A percentile compares a stretch with the other conserved stretches of the same genome.
These are phyloP conservation scores for Diaporthe sp. DNA, from an alignment of 2,329 filamentous ascomycete genomes.

Conservation along the genomic window DNA sequence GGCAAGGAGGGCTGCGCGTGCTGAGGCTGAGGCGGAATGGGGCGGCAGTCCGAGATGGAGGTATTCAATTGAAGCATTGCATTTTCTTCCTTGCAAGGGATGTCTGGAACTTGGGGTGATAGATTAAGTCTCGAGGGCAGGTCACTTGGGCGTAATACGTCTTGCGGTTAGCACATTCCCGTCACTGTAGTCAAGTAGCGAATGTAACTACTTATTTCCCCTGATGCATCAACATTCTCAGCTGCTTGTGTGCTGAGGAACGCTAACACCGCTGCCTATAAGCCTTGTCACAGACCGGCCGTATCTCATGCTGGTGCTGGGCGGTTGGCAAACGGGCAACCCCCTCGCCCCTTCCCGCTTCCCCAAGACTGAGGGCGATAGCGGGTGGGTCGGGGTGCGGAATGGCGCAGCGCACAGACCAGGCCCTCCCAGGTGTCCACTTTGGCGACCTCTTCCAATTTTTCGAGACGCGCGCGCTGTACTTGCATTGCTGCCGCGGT, in stretches of 20 bases:
- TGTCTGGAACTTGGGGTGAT: constrained; percentile 8
- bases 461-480: constrained; percentile 26
- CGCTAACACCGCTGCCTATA: neutral
- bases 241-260: neutral
- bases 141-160: constrained; percentile 41
- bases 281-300: neutral
- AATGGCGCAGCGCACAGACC: constrained; percentile 21
- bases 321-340: neutral
- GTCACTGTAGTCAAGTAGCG: constrained; percentile 37
- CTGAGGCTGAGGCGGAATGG: constrained; percentile 57
- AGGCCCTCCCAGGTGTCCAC: constrained; percentile 3
- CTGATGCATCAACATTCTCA: neutral
- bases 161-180: constrained; percentile 29
- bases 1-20: constrained; percentile 94
- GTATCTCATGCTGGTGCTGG: neutral
- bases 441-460: constrained; percentile 29
- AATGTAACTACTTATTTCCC: constrained; percentile 36
- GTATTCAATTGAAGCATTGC: constrained; percentile 37
- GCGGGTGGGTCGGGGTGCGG: neutral
- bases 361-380: constrained; percentile 2
- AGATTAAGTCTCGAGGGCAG: constrained; percentile 38
- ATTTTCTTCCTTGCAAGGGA: constrained; percentile 31
- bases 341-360: neutral
- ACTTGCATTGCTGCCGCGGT: constrained; percentile 3
- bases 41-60: constrained; percentile 37